Base-by-base conservation (phyloP, 164 flowering plant genomes). In the Vitis amurensis region DNA sequence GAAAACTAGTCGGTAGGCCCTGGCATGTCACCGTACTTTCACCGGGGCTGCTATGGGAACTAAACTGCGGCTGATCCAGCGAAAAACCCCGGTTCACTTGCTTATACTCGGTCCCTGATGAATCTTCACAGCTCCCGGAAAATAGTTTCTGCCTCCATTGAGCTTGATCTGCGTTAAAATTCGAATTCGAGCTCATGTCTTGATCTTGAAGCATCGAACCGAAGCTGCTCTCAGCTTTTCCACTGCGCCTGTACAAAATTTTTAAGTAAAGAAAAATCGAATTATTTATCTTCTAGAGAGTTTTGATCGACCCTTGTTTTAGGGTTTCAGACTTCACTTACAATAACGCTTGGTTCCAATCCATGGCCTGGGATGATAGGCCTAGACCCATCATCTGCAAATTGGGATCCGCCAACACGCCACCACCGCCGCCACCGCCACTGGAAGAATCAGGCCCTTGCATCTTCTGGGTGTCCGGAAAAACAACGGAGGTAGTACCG, bases 321-420 rank as follows among this genome's bases (percentile, higher is more conserved):
- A 37, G 44, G 44, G 44, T 37, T 37, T 6, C 44, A 11, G 3
- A 2, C 13, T 56, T 9, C 17, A 77, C 86, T 82, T 78, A 86
- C 89, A 88, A 67, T 50, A 83, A 56, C 47, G 84, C 51, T 71
- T 80, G 85, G 72, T 80, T 82, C 89, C 91, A 84, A 44, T 88
- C 88, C 70, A 77, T 69, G 50, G 84, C 53, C 64, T 78, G 88
- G 8, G 84, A 76, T 23, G 89, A 76, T 44, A 86, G 86, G 14
- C 92, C 89, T 59, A 89, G 76, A 12, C 85, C 84, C 84, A 87
- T 83, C 78, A 82, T 74, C 11, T 86, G 88, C 69, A 86, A 74
- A 63, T 72, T 73, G 10, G 85, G 55, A 61, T 73, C 78, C 19
- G 23, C 31, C 52, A 69, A 49, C 11, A 16, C 8, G 44, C 65